Evolutionary conservation across 2,329 filamentous ascomycete genomes (phyloP), one percentile per base, ranked within the genome.

Genomic region (Xylaria sp.): DNA sequence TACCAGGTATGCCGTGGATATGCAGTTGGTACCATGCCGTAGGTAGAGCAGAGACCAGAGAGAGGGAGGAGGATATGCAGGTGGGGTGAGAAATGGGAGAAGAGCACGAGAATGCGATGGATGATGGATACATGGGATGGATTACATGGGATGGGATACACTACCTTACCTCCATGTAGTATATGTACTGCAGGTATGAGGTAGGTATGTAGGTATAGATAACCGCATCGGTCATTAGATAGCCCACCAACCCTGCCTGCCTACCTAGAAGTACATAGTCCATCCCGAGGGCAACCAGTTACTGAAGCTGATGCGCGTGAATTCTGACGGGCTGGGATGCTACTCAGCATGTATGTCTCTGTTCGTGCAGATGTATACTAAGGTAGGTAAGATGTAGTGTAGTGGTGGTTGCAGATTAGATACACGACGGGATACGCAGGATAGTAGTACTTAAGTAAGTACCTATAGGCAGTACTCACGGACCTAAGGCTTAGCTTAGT

Each of bases 1-100:
- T 31, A 47, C 27, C 20, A 61, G 36, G 51, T 53, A 36, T 38
- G 36, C 13, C 36, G 33, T 63, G 15, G 17, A 13, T 53, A 65
- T 29, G 25, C 6, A 29, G 10, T 47, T 47, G 36, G 36, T 36
- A 59, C 25, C 38, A 33, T 33, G 39, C 22, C 44, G 42, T 2
- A 22, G 44, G 44, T 25, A 49, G 22, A 44, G 39, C 17, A 55
- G 17, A 25, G 15, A n/a, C n/a, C n/a, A n/a, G n/a, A n/a, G n/a
- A n/a, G n/a, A n/a, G n/a, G n/a, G n/a, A n/a, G 20, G 29, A 57
- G 10, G 17, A 22, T 22, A 54, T 53, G 57, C 33, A 29, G 36
- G 57, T 27, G 22, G 36, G 15, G 42, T 38, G 56, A 38, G 45
- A 2, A 39, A 27, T 15, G 31, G 13, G 27, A 42, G 33, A 42